Base-by-base conservation (phyloP, 2,329 filamentous ascomycete species). In the Penicillium sp. region DNA sequence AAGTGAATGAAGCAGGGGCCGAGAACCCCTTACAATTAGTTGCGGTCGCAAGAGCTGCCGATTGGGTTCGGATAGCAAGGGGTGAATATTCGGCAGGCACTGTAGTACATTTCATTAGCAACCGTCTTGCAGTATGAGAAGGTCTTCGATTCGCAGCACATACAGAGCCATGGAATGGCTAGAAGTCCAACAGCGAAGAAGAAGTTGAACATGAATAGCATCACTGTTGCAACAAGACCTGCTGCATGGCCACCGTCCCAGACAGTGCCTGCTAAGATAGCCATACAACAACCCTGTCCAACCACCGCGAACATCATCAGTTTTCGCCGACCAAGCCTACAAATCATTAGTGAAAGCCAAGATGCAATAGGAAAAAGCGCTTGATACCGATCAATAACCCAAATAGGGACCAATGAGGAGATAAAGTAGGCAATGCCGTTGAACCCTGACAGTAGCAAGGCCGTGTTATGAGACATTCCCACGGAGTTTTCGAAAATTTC, bases 301-400 rank as follows among this genome's bases (percentile, higher is more conserved):
- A 76, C 74, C 0, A 81, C 79, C 1, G 81, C 79, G 65, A 81
- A 85, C 67, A 87, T 79, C 79, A 87, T 83, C 69, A 87, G 76
- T 65, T 84, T 85, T 9, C 84, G 76, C 5, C 84, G 79, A 19
- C 84, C 84, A n/a, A 72, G 62, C 13, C 67, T 70, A 35, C 24
- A 14, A 13, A 2, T 13, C 5, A 26, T 60, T 50, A 62, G 55
- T 21, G 19, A 16, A 22, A 21, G 4, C 6, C 13, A 19, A 9
- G 14, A 52, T 1, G 5, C 13, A n/a, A 22, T 52, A 21, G 4
- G 14, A 33, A n/a, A 1, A 1, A 22, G 19, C 29, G 3, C 0
- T 4, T 37, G 49, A 33, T 64, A 68, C 55, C 69, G 67, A 52
- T 76, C 72, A 56, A 78, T 74, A 6, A 71, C 64, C 61, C 70